phyloP scores from a whole-genome alignment of 768 basidiomycete species.

The Mycena sanguinolenta region DNA sequence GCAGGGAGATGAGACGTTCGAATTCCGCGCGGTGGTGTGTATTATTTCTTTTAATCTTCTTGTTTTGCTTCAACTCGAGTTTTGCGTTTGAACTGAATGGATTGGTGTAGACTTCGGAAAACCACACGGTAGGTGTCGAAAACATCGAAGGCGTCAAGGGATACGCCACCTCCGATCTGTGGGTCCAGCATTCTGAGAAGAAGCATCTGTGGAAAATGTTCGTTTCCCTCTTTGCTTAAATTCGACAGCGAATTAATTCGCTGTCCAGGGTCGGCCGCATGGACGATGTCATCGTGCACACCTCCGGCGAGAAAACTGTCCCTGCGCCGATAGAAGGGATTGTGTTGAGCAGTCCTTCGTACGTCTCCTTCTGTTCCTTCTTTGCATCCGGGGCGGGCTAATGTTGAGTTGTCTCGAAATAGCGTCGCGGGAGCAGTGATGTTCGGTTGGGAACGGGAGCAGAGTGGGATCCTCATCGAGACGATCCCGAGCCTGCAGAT shows the following conservation, averaged over 20 bases:
- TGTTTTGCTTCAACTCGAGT: too few relatives aligned
- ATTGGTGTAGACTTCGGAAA: conserved; percentile 41
- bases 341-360: conserved; percentile 39
- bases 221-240: neutral
- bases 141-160: conserved; percentile 53
- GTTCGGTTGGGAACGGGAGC: conserved; percentile 54
- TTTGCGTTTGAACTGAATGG: too few relatives aligned
- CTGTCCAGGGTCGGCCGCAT: conserved; percentile 45
- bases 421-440: conserved; percentile 52
- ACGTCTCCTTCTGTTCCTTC: conserved; percentile 12
- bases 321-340: conserved; percentile 45
- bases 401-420: neutral
- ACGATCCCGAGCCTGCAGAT: conserved; percentile 42
- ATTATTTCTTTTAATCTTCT: too few relatives aligned
- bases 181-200: conserved; percentile 52
- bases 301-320: conserved; percentile 49
- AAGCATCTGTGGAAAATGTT: conserved; percentile 53
- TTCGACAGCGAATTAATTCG: neutral
- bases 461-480: conserved; percentile 50
- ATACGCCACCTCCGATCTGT: conserved; percentile 56
- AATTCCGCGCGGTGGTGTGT: conserved; percentile 54
- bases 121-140: conserved; percentile 45
- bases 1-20: conserved; percentile 53
- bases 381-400: neutral
- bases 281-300: conserved; percentile 49